Percentiles rank a stretch among this genome's conserved stretches.
phyloP scores from a whole-genome alignment of 163 green algal genomes.

The Chlorella variabilis region DNA sequence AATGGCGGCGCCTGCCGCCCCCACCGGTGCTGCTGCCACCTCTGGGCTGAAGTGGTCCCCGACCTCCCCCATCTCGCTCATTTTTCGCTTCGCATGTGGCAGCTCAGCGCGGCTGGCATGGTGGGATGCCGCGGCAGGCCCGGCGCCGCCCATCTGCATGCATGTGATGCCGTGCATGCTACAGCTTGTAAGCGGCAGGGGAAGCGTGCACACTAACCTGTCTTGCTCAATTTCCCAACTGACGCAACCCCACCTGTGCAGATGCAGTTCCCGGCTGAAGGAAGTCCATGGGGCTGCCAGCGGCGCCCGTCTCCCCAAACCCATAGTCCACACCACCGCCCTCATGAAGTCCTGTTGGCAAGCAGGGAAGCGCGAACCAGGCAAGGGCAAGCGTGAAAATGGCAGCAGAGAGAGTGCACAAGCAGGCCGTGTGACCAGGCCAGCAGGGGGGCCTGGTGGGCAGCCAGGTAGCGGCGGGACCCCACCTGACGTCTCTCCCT shows the following conservation, averaged over 20 bases:
- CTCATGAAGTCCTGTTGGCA: constrained; percentile 1
- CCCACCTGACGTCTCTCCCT: constrained; percentile 42
- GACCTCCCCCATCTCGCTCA: constrained; percentile 41
- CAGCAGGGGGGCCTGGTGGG: not conserved
- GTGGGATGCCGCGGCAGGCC: not conserved
- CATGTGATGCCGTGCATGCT: too few relatives aligned
- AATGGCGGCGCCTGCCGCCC: not conserved
- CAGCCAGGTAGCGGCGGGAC: not conserved
- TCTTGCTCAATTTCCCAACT: not conserved
- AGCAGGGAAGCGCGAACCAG: too few relatives aligned
- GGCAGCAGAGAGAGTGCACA: too few relatives aligned
- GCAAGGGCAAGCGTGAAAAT: too few relatives aligned
- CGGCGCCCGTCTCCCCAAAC: constrained; percentile 29
- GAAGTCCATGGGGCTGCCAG: not conserved
- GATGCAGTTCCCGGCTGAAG: constrained; percentile 25
- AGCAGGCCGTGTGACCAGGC: not conserved
- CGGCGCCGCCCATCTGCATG: not conserved
- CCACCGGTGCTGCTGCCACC: not conserved
- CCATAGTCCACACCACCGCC: constrained; percentile 21
- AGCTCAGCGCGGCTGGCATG: not conserved
- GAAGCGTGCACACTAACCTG: too few relatives aligned
- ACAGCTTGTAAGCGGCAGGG: too few relatives aligned
- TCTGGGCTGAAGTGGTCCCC: constrained; percentile 2
- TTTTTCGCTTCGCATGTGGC: constrained; percentile 25
- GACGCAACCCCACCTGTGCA: not conserved